Evolutionary conservation across 1,139 yeast species (phyloP), one percentile per base, ranked within the genome.

Genomic region (Petasospora rhodanensis): DNA sequence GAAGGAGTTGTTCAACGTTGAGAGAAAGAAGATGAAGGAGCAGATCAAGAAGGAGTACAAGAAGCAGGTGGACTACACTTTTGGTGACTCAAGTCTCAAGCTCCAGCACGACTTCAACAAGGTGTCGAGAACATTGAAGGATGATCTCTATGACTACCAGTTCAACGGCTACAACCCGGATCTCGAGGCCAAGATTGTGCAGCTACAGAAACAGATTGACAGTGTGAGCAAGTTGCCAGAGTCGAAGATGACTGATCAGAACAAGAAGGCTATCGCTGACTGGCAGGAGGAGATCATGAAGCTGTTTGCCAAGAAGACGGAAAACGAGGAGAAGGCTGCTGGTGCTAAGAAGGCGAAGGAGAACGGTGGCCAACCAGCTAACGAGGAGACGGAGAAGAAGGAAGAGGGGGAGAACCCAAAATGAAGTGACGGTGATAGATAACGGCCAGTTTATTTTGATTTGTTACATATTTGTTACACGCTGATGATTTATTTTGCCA

Each of bases 31-130:
- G 17, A 33, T 37, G 38, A 26, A 32, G 18, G 19, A 24, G 16
- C 36, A 32, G 28, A 4, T 40, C 11, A 16, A 21, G 11, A 30
- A 14, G 15, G 43, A 40, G 29, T 40, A 40, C 24, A 22, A 33
- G 2, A 32, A 34, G 17, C n/a, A 24, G 6, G 43, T 34, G 7
- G 43, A 40, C 30, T 40, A 36, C 25, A 34, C 42, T 1, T 29
- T 39, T 21, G 38, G 37, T 9, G 37, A 34, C 16, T 5, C 30
- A 1, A 7, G 8, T 4, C 5, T 32, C 3, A 7, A 24, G 6
- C 23, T 39, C 4, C 6, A 11, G 8, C 24, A 19, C 7, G 37
- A 40, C 14, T 35, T 35, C 35, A 37, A 37, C 33, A 21, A 16
- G 6, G 21, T 35, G 7, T 15, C 28, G 3, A 18, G 27, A 13